phyloP scores from a whole-genome alignment of 2,329 filamentous ascomycete genomes.

The Ascochyta viciae-villosae region DNA sequence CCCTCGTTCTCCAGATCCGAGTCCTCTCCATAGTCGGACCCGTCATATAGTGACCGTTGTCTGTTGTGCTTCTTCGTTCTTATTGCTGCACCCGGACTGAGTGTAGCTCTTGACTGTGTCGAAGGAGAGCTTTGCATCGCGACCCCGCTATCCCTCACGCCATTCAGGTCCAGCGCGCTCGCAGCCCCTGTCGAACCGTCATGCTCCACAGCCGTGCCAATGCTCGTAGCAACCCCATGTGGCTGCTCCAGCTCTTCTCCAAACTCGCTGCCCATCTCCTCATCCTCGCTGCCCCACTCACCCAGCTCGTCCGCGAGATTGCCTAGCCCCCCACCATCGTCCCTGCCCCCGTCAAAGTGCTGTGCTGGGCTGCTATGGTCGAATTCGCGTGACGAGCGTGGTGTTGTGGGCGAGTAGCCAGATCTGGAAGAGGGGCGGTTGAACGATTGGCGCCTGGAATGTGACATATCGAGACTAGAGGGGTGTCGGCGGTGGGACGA shows the following conservation, averaged over 20 bases:
- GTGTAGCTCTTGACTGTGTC: conserved; percentile 40
- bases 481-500: conserved; percentile 49
- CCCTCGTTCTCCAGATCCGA: conserved; percentile 73
- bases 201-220: conserved; percentile 45
- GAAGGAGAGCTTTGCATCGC: conserved; percentile 53
- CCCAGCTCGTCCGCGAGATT: conserved; percentile 84
- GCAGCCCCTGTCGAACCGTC: conserved; percentile 39
- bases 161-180: conserved; percentile 33
- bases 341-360: conserved; percentile 44
- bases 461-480: conserved; percentile 53
- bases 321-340: conserved; percentile 66
- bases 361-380: conserved; percentile 50
- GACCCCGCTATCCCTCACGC: conserved; percentile 55
- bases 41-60: conserved; percentile 67
- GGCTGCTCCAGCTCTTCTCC: conserved; percentile 42
- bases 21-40: conserved; percentile 76
- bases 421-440: conserved; percentile 50
- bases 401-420: conserved; percentile 55
- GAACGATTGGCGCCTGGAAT: conserved; percentile 45
- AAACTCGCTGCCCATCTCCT: conserved; percentile 56
- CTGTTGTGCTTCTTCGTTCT: conserved; percentile 49
- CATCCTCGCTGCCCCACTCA: conserved; percentile 67
- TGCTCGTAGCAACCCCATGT: conserved; percentile 30
- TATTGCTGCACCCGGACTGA: conserved; percentile 48
- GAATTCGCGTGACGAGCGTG: conserved; percentile 50